These are phyloP conservation scores for Solanum verrucosum DNA, from an alignment of 257 asterid species.

Conservation along the genomic window DNA sequence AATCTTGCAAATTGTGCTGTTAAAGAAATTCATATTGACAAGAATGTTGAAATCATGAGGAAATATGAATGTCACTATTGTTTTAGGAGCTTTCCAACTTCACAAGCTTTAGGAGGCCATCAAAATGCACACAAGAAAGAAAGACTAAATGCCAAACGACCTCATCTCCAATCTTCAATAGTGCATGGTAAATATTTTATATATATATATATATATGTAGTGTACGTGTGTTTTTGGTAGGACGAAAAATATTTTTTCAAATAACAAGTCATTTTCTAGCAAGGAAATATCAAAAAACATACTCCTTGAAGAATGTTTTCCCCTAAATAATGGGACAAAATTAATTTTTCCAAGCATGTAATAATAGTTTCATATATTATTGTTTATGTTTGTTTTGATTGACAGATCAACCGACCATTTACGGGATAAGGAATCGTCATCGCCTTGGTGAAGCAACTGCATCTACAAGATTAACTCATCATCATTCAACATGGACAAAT, in stretches of 20 bases:
- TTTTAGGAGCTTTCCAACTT: slow-evolving; percentile 75
- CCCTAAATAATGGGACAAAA: background rate
- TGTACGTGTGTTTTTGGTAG: background rate
- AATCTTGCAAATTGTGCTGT: background rate
- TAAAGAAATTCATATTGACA: slow-evolving; percentile 2
- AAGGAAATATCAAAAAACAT: background rate
- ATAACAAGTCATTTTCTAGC: background rate
- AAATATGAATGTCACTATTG: slow-evolving; percentile 89
- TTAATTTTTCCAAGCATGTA: background rate
- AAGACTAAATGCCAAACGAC: slow-evolving; percentile 67
- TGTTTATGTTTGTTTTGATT: background rate
- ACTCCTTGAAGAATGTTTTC: background rate
- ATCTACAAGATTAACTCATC: slow-evolving; percentile 1
- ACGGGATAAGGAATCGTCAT: slow-evolving; percentile 41
- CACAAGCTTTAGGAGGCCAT: slow-evolving; percentile 95
- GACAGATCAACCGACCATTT: slow-evolving; percentile 23
- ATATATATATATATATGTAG: background rate
- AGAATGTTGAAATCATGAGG: slow-evolving; percentile 15
- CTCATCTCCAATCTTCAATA: slow-evolving; percentile 56
- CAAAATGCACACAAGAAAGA: slow-evolving; percentile 94
- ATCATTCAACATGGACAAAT: slow-evolving; percentile 23
- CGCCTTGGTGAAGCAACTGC: slow-evolving; percentile 9
- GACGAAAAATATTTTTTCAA: background rate
- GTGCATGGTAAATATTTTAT: slow-evolving; percentile 18
- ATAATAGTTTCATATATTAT: background rate